These are phyloP conservation scores for Xylariaceae sp. DNA, from an alignment of 2,329 filamentous ascomycete genomes.

Conservation along the genomic window DNA sequence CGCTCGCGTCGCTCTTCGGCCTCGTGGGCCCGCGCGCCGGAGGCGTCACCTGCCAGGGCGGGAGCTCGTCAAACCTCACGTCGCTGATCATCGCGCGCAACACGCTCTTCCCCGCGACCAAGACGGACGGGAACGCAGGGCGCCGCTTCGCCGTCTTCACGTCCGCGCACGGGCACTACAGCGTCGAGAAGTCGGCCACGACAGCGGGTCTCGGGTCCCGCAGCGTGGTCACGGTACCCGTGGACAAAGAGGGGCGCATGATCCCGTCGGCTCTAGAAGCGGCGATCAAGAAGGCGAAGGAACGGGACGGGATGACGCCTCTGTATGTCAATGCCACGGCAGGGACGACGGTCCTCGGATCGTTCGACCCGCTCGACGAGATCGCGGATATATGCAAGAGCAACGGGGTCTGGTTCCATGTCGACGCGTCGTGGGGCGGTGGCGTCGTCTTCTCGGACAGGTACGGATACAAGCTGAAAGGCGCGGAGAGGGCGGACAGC, in stretches of 20 bases:
- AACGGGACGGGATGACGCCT: conserved; percentile 68
- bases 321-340: conserved; percentile 96
- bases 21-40: conserved; percentile 62
- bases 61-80: conserved; percentile 64
- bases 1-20: conserved; percentile 72
- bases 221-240: conserved; percentile 67
- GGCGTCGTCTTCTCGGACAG: conserved; percentile 66
- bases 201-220: conserved; percentile 76
- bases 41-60: conserved; percentile 57
- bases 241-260: conserved; percentile 71
- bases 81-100: conserved; percentile 76
- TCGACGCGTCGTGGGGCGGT: conserved; percentile 90
- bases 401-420: conserved; percentile 81
- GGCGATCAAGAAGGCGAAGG: conserved; percentile 55
- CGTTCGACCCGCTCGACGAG: conserved; percentile 72
- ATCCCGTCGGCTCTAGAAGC: conserved; percentile 57
- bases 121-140: conserved; percentile 61
- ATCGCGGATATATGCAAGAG: conserved; percentile 66
- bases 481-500: conserved; percentile 69
- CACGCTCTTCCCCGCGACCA: conserved; percentile 73
- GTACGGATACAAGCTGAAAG: conserved; percentile 61
- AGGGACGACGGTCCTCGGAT: conserved; percentile 87
- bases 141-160: conserved; percentile 79
- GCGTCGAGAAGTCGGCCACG: conserved; percentile 89
- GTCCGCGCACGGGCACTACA: conserved; percentile 86